A percentile compares a stretch with the other conserved stretches of the same genome.
Evolutionary conservation across 768 basidiomycete genomes (phyloP).

Genomic region (Suillus subaureus): DNA sequence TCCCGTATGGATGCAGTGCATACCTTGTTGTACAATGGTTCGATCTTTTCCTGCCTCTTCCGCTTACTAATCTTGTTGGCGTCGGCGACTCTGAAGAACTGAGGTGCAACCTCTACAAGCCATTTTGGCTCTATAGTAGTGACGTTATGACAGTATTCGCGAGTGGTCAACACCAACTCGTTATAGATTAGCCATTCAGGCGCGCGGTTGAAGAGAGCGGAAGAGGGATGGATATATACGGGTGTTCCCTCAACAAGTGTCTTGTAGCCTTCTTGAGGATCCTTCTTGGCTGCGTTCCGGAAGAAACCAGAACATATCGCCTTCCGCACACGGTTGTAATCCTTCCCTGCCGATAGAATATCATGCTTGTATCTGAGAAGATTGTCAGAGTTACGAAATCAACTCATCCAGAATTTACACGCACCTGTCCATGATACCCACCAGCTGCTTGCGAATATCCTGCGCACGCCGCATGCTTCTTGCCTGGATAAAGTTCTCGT

Average conservation of each 20-base stretch:
- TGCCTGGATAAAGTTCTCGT: conserved; percentile 98
- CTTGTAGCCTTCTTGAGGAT: conserved; percentile 97
- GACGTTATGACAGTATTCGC: conserved; percentile 91
- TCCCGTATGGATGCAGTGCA: conserved; percentile 8
- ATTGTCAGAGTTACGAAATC: conserved; percentile 10
- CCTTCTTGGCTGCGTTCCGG: conserved; percentile 98
- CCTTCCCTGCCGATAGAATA: conserved; percentile 87
- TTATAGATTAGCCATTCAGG: conserved; percentile 98
- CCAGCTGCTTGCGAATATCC: conserved; percentile 95
- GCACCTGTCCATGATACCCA: conserved; percentile 98
- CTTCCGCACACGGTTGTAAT: conserved; percentile 90
- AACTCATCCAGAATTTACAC: conserved; percentile 23
- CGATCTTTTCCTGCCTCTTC: conserved; percentile 96
- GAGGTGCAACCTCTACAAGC: conserved; percentile 97
- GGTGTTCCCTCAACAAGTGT: conserved; percentile 98
- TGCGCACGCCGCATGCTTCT: conserved; percentile 96
- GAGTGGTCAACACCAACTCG: conserved; percentile 94
- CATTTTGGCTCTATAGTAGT: conserved; percentile 97
- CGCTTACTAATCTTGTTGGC: conserved; percentile 97
- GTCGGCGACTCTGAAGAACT: conserved; percentile 98
- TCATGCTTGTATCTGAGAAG: conserved; percentile 89
- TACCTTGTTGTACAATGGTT: conserved; percentile 89
- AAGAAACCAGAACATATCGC: conserved; percentile 98
- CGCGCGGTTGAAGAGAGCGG: conserved; percentile 93
- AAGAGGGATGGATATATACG: conserved; percentile 97